Base-by-base conservation (phyloP, 1,139 yeast genomes). In the Komagataea norvegica region DNA sequence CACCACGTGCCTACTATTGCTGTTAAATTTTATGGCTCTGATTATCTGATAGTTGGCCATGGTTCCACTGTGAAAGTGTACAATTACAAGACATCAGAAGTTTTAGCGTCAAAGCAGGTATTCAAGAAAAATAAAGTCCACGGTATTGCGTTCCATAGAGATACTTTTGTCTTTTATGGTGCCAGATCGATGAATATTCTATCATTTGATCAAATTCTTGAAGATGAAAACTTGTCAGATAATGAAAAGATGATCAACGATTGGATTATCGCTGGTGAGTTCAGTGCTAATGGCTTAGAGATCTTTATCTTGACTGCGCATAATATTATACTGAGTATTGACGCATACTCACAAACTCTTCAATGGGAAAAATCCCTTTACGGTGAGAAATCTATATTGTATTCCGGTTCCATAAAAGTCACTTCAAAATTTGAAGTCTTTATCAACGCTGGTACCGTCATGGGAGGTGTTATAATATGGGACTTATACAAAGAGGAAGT, bases 401-500 rank as follows among this genome's bases (percentile, higher is more conserved):
- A 91, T 56, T 84, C 95, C 14, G 97, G 97, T 0, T 70, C 87
- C 2, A 72, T 91, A 27, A 68, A 70, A 39, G 72, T 77, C 1
- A 44, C 68, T 7, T 49, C 59, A 2, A 56, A 57, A n/a, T 65
- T 61, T 8, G 61, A 62, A 31, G 73, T 80, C 0, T 56, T 71
- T 10, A 67, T 87, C 10, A 87, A 87, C 19, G 89, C 96, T 0
- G 97, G 97, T 18, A 91, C 98, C 0, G 96, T 91, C 1, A 79
- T 89, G 79, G 79, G 81, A 36, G 96, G 96, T 3, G 80, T 86
- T 1, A 66, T 85, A 5, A 64, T 88, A 1, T 91, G 97, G 97
- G 76, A 78, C 37, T 57, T 76, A 36, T 48, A 53, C 22, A 56
- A 68, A 3, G 62, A 70, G 9, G 46, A 65, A 29, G 65, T 81